These are phyloP conservation scores for Neopestalotiopsis sp. DNA, from an alignment of 2,329 filamentous ascomycete species.

Conservation along the genomic window DNA sequence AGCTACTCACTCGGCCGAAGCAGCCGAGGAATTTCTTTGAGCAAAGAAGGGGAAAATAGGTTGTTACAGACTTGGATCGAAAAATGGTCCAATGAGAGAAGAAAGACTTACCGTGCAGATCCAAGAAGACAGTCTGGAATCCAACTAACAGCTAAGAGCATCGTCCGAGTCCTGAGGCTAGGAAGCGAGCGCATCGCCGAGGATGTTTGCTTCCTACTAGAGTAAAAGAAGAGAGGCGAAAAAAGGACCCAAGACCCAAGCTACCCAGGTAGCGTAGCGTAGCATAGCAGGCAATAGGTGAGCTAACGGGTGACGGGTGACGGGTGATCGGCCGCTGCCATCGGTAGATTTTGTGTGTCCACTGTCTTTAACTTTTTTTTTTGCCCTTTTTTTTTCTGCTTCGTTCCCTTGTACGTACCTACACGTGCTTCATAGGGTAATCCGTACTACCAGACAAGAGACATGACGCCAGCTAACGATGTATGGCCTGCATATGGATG, in stretches of 20 bases:
- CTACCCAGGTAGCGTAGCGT: neutral
- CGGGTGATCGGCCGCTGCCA: slow-evolving; percentile 1
- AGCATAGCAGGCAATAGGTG: neutral
- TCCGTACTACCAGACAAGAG: no score
- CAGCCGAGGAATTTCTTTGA: neutral
- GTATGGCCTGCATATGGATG: no score
- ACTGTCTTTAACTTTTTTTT: neutral
- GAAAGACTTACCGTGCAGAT: neutral
- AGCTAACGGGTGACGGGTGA: neutral
- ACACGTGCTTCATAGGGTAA: no score
- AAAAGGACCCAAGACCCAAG: neutral
- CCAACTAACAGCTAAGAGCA: neutral
- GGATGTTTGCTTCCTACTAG: neutral
- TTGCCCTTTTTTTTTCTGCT: no score
- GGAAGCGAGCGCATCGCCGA: neutral
- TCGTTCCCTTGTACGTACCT: no score
- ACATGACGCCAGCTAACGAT: no score
- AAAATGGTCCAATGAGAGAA: slow-evolving; percentile 1
- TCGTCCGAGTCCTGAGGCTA: neutral
- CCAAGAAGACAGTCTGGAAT: neutral
- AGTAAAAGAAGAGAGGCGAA: neutral
- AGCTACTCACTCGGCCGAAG: neutral
- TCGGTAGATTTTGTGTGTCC: slow-evolving; percentile 1
- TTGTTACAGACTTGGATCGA: neutral
- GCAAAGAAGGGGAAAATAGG: neutral